Conservation (phyloP, 768 basidiomycete species). For the Gloeopeniophorella convolvens region DNA sequence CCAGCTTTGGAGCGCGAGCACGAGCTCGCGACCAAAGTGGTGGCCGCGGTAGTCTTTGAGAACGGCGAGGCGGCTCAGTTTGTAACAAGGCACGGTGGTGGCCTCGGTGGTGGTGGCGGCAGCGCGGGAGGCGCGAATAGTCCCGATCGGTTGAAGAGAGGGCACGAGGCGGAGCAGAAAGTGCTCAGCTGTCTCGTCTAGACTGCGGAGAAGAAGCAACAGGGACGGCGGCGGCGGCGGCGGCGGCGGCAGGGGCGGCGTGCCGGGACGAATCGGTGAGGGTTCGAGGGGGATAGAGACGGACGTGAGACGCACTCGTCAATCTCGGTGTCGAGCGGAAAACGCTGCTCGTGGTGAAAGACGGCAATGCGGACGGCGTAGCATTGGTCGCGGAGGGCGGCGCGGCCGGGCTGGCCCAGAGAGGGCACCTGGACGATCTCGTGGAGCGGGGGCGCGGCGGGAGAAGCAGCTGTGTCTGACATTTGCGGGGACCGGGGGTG, state of each 20-base stretch:
- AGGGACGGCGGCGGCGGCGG: too few relatives aligned
- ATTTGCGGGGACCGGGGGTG: too few relatives aligned
- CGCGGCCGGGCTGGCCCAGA: slow-evolving; percentile 31
- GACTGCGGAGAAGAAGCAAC: slow-evolving; percentile 32
- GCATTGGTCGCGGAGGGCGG: slow-evolving; percentile 57
- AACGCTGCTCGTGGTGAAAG: slow-evolving; percentile 62
- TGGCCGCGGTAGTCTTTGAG: slow-evolving; percentile 56
- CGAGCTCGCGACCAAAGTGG: slow-evolving; percentile 62
- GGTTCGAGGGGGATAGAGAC: too few relatives aligned
- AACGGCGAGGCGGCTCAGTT: slow-evolving; percentile 67
- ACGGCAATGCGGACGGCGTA: slow-evolving; percentile 53
- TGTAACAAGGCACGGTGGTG: slow-evolving; percentile 46
- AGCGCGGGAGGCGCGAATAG: slow-evolving; percentile 43
- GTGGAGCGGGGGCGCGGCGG: slow-evolving; percentile 28
- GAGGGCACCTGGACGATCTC: slow-evolving; percentile 49
- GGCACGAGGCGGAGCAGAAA: slow-evolving; percentile 64
- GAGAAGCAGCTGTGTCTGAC: too few relatives aligned
- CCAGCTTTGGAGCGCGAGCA: slow-evolving; percentile 57
- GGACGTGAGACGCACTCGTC: slow-evolving; percentile 50
- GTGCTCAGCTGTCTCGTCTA: slow-evolving; percentile 60
- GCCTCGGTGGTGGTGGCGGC: slow-evolving; percentile 26
- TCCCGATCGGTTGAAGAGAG: slow-evolving; percentile 59
- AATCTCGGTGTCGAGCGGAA: slow-evolving; percentile 66
- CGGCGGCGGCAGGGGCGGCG: too few relatives aligned
- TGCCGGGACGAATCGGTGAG: too few relatives aligned